Evolutionary conservation across 345 rosid genomes (phyloP).

Genomic region (Theobroma cacao): DNA sequence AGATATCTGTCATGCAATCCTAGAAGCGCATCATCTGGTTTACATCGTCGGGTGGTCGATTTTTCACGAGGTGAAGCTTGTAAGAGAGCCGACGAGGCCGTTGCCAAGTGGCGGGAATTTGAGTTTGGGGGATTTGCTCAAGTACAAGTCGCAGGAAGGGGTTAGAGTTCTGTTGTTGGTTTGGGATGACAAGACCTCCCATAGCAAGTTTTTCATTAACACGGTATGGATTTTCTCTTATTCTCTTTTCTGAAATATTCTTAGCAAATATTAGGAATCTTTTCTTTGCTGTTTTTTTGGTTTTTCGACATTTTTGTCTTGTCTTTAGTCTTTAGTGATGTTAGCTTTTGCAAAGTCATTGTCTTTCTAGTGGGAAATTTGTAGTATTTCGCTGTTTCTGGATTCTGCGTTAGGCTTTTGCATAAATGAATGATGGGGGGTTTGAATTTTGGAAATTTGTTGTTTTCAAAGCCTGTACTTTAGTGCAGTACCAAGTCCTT

Average conservation of each 20-base stretch:
- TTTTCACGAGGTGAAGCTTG: conserved; percentile 64
- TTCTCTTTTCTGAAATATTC: neutral
- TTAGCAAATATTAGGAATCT: neutral
- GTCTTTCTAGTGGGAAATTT: neutral
- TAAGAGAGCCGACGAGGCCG: conserved; percentile 57
- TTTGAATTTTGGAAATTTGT: neutral
- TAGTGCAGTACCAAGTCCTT: neutral
- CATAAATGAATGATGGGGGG: neutral
- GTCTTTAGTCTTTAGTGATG: neutral
- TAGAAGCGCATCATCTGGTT: conserved; percentile 86
- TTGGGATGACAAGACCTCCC: conserved; percentile 97
- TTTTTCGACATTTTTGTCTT: neutral
- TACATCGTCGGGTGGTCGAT: conserved; percentile 86
- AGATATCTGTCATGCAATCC: conserved; percentile 78
- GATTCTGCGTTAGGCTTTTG: neutral
- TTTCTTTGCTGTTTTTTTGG: neutral
- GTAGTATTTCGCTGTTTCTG: neutral
- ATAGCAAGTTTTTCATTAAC: conserved; percentile 59
- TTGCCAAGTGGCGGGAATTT: conserved; percentile 64
- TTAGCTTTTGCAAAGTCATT: neutral
- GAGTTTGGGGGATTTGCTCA: conserved; percentile 68
- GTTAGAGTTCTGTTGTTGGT: conserved; percentile 76
- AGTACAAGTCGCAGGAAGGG: conserved; percentile 86
- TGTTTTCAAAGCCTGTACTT: neutral
- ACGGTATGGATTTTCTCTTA: conserved; percentile 44